phyloP scores from a whole-genome alignment of 805 yeast species.

The Kluyveromyces siamensis region DNA sequence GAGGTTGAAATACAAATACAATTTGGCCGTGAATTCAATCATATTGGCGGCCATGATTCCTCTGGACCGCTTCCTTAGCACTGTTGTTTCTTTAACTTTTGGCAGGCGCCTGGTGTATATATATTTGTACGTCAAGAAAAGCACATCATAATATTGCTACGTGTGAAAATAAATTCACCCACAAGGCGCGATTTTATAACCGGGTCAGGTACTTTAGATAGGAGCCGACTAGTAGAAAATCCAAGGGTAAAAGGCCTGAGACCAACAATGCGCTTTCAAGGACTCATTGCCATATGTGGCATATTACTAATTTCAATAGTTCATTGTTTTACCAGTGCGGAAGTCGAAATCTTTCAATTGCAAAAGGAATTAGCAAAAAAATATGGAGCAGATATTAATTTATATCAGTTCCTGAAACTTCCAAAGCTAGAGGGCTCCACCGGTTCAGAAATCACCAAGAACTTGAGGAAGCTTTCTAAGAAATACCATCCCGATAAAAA shows the following conservation, averaged over 20 bases:
- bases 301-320: conserved; percentile 10
- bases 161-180: background rate
- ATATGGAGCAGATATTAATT: conserved; percentile 50
- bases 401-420: conserved; percentile 60
- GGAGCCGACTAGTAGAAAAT: too few relatives aligned
- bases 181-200: too few relatives aligned
- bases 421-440: conserved; percentile 33
- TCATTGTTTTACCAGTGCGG: conserved; percentile 53
- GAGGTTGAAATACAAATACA: conserved; percentile 25
- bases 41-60: background rate
- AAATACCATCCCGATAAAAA: conserved; percentile 82
- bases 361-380: conserved; percentile 55
- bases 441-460: conserved; percentile 47
- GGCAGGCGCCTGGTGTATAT: background rate
- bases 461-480: conserved; percentile 63
- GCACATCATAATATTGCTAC: background rate
- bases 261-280: background rate
- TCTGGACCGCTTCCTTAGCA: background rate
- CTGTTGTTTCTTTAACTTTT: background rate
- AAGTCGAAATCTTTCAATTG: conserved; percentile 71
- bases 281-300: background rate
- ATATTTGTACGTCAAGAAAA: background rate
- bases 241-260: background rate
- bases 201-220: background rate
- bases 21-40: conserved; percentile 6